These are phyloP conservation scores for Ogataea minuta DNA, from an alignment of 805 yeast genomes.

Conservation along the genomic window DNA sequence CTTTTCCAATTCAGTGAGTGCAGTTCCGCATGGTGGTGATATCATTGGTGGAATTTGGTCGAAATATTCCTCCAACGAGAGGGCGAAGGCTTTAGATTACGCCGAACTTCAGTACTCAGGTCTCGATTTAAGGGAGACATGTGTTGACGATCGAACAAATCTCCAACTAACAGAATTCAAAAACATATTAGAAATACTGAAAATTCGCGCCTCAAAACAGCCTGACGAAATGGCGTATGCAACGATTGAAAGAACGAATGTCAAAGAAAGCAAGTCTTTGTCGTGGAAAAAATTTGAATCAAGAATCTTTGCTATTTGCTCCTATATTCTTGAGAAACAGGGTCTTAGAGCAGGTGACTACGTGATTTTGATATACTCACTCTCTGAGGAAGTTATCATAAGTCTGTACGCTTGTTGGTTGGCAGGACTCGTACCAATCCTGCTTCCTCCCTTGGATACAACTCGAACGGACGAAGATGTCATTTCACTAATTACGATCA, in stretches of 20 bases:
- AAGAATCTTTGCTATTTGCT: slow-evolving; percentile 71
- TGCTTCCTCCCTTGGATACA: slow-evolving; percentile 64
- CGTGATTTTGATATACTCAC: slow-evolving; percentile 79
- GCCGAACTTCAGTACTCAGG: slow-evolving; percentile 79
- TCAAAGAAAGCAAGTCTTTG: slow-evolving; percentile 48
- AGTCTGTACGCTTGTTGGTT: slow-evolving; percentile 84
- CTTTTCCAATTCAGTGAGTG: slow-evolving; percentile 57
- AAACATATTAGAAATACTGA: slow-evolving; percentile 68
- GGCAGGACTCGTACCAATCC: slow-evolving; percentile 76
- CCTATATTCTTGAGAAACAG: slow-evolving; percentile 66
- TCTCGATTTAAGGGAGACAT: slow-evolving; percentile 70
- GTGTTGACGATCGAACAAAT: slow-evolving; percentile 74
- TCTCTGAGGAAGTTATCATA: slow-evolving; percentile 81
- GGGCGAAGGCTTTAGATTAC: slow-evolving; percentile 58
- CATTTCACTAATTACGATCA: slow-evolving; percentile 58
- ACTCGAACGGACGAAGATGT: slow-evolving; percentile 68
- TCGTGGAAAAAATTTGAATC: slow-evolving; percentile 84
- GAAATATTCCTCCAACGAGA: slow-evolving; percentile 62
- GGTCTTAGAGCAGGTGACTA: slow-evolving; percentile 63
- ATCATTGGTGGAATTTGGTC: slow-evolving; percentile 84
- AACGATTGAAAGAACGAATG: slow-evolving; percentile 38
- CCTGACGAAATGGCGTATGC: slow-evolving; percentile 80
- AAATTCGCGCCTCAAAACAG: slow-evolving; percentile 70
- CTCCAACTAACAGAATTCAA: slow-evolving; percentile 72
- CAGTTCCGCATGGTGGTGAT: slow-evolving; percentile 74